Percentiles rank a stretch among this genome's conserved stretches.
Conservation (phyloP, 345 rosid genomes). For the Gossypium mustelinum region DNA sequence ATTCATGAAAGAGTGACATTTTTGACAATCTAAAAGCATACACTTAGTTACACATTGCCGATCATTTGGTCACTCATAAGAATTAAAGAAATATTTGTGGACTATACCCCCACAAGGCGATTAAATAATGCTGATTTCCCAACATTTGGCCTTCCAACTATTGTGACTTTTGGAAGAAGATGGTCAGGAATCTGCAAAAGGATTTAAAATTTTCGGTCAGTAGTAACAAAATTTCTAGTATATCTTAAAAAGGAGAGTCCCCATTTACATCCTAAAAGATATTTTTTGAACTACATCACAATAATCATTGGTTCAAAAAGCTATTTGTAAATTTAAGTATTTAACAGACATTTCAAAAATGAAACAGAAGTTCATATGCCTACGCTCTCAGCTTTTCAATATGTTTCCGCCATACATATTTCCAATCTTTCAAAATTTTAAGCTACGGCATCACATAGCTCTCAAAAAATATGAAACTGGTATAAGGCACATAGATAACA, state of each 20-base stretch:
- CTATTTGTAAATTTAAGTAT: neutral
- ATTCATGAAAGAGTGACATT: neutral
- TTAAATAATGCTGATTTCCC: conserved; percentile 95
- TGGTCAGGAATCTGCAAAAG: conserved; percentile 76
- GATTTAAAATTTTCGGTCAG: conserved; percentile 13
- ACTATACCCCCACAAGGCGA: conserved; percentile 84
- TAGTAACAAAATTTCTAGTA: neutral
- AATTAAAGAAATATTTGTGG: neutral
- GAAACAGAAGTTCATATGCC: neutral
- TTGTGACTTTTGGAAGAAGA: conserved; percentile 78
- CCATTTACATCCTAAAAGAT: conserved; percentile 1
- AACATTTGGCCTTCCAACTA: conserved; percentile 95
- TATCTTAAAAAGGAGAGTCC: neutral
- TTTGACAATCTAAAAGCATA: neutral
- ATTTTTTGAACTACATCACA: neutral
- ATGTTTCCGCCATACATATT: neutral
- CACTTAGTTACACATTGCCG: no score
- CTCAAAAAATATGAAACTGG: neutral
- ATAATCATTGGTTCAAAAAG: neutral
- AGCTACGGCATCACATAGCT: neutral
- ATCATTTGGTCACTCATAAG: neutral
- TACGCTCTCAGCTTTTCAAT: neutral
- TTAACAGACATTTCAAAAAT: neutral
- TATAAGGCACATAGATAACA: neutral
- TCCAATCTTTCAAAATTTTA: neutral